Evolutionary conservation across 768 basidiomycete genomes (phyloP).

Genomic region (Psilocybe subaeruginosa): DNA sequence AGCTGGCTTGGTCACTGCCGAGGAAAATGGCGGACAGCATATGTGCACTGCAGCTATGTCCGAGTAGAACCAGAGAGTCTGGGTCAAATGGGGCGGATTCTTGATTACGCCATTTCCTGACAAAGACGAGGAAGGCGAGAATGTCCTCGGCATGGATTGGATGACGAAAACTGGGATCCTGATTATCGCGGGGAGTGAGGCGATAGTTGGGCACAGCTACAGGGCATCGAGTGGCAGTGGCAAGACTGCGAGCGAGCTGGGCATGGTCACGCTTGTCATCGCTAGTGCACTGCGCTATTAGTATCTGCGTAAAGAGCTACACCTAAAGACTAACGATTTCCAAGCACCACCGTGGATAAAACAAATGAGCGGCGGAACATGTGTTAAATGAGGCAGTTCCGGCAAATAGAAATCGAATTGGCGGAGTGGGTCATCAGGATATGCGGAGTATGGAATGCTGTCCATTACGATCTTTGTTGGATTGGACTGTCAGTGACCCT

Average conservation of each 20-base stretch:
- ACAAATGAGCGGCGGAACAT: conserved; percentile 50
- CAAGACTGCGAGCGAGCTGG: conserved; percentile 56
- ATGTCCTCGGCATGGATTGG: conserved; percentile 74
- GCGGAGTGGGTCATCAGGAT: conserved; percentile 34
- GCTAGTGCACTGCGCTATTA: conserved; percentile 34
- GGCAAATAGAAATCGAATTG: conserved; percentile 60
- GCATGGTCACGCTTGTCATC: conserved; percentile 73
- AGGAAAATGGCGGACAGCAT: conserved; percentile 76
- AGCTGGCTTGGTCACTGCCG: conserved; percentile 43
- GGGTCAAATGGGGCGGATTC: conserved; percentile 37
- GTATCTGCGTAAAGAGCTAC: background rate
- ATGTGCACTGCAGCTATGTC: conserved; percentile 85
- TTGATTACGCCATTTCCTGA: conserved; percentile 50
- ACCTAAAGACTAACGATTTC: conserved; percentile 57
- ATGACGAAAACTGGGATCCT: conserved; percentile 52
- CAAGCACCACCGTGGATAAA: conserved; percentile 89
- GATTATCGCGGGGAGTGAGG: conserved; percentile 53
- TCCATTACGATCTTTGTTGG: background rate
- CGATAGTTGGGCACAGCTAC: conserved; percentile 83
- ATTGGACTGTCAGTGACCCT: no score
- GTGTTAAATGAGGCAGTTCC: background rate
- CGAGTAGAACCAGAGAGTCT: conserved; percentile 57
- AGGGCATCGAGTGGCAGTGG: conserved; percentile 47
- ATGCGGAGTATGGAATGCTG: conserved; percentile 1
- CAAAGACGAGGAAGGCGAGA: conserved; percentile 61